Base-by-base conservation (phyloP, 2,329 filamentous ascomycete genomes). In the Trichophaea hybrida region DNA sequence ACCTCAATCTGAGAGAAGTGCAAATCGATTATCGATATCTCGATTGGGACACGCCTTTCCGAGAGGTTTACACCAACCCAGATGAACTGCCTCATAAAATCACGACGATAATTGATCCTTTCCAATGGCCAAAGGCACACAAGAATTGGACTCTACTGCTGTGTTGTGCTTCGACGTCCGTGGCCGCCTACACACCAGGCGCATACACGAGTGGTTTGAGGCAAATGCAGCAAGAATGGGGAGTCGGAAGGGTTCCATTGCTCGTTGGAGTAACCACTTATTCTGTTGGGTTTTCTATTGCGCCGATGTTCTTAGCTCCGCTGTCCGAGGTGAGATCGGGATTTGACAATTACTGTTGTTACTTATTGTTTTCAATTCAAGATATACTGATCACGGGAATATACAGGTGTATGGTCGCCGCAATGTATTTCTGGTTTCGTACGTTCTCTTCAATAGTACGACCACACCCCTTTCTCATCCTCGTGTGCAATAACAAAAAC, bases 271-370 rank as follows among this genome's bases (percentile, higher is more conserved):
- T 95, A 62, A 94, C 89, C 0, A 80, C 81, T 0, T 96, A 93
- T 71, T 93, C 87, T 50, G 69, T 78, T 37, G 89, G 90, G 2
- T 95, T 95, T 66, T 88, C 79, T 0, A 72, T 89, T 31, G 85
- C 87, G 0, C 90, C 90, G 0, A 95, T 96, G 89, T 77, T 88
- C 0, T 78, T 95, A 0, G 90, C 90, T 0, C 90, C 90, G 0
- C 84, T 95, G 65, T 88, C 84, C 0, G 90, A 96, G 72, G 84
- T 94, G 70, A 13, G 24, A 24, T 24, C 24, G 24, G 24, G 24
- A 24, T 24, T 24, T 24, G 24, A 3, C 24, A 24, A 24, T 24
- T 24, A 24, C 24, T 24, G 60, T 59, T n/a, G 34, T 54, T 57
- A n/a, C 15, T 48, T 34, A 5, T 32, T 37, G 31, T 17, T 34